A percentile compares a stretch with the other conserved stretches of the same genome.
phyloP scores from a whole-genome alignment of 345 rosid genomes.

The Litchi chinensis region DNA sequence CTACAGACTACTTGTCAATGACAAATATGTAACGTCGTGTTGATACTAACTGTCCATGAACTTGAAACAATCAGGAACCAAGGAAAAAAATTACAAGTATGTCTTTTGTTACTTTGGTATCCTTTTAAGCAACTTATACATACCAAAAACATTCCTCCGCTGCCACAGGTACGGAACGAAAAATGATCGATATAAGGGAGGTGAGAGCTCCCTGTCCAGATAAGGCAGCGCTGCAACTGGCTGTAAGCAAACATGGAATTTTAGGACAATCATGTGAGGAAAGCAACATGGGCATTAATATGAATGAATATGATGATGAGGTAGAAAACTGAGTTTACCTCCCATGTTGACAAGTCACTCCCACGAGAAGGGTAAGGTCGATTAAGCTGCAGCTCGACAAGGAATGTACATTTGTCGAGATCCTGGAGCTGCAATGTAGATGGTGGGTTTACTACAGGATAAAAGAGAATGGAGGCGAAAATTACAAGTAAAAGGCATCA shows the following conservation, averaged over 20 bases:
- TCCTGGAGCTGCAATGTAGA: conserved; percentile 58
- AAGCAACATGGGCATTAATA: background rate
- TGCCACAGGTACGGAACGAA: conserved; percentile 90
- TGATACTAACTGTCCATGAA: background rate
- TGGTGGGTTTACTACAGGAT: background rate
- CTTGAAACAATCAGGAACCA: background rate
- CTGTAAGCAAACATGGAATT: conserved; percentile 36
- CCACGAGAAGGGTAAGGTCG: conserved; percentile 77
- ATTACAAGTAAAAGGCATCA: background rate
- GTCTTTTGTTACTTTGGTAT: conserved; percentile 26
- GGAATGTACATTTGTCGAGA: conserved; percentile 71
- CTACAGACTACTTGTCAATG: background rate
- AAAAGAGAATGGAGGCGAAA: background rate
- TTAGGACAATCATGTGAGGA: background rate
- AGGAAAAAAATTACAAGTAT: background rate
- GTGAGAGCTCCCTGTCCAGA: conserved; percentile 91
- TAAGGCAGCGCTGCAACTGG: conserved; percentile 76
- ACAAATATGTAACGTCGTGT: background rate
- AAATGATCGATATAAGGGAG: conserved; percentile 78
- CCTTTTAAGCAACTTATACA: conserved; percentile 72
- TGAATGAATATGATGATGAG: background rate
- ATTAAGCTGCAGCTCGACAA: conserved; percentile 82
- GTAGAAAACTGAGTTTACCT: conserved; percentile 49
- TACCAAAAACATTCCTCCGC: conserved; percentile 82
- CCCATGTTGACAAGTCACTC: conserved; percentile 86